phyloP scores from a whole-genome alignment of 345 rosid genomes.

The sweet orange (Citrus sinensis) region DVS_A1.0 CM039165.1:27141001-27141500 shows the following conservation, averaged over 20 bases:
- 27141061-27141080: too few relatives aligned
- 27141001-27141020: not conserved
- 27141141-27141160: not conserved
- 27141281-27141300: not conserved
- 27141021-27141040: not conserved
- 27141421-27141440: not conserved
- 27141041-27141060: not conserved
- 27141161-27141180: not conserved
- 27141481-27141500: too few relatives aligned
- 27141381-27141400: not conserved
- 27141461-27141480: not conserved
- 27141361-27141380: not conserved
- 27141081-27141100: not conserved
- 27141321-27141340: not conserved
- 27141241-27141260: not conserved
- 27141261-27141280: not conserved
- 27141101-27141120: not conserved
- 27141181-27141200: not conserved
- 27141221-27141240: not conserved
- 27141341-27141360: not conserved
- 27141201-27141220: not conserved
- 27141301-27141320: not conserved
- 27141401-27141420: not conserved
- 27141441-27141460: too few relatives aligned
- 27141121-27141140: not conserved